Evolutionary conservation across 192 early-diverging fungal species (phyloP).

Genomic region (Linnemannia elongata): DNA sequence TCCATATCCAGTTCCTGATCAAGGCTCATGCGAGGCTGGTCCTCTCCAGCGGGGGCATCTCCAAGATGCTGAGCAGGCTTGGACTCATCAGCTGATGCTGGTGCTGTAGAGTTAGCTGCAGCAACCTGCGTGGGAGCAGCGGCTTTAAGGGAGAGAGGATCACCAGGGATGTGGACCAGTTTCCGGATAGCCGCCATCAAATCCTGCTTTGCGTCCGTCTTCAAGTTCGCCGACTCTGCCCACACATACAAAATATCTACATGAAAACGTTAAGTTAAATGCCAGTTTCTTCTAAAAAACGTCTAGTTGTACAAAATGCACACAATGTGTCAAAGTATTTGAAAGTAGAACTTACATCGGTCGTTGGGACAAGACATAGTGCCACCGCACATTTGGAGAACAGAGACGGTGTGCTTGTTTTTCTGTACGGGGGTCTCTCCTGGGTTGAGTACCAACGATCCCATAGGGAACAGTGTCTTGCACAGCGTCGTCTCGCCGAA

Average conservation of each 20-base stretch:
- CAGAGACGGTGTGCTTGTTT: conserved; percentile 56
- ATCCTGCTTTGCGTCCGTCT: conserved; percentile 38
- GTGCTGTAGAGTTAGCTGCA: background rate
- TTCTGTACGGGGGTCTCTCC: conserved; percentile 49
- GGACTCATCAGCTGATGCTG: background rate
- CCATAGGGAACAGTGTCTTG: conserved; percentile 62
- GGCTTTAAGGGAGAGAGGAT: conserved; percentile 41
- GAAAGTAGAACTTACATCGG: conserved; percentile 37
- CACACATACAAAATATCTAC: conserved; percentile 55
- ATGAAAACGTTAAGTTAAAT: background rate
- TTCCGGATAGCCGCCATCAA: conserved; percentile 51
- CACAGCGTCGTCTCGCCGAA: conserved; percentile 58
- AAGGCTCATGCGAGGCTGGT: conserved; percentile 47
- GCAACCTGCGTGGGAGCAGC: background rate
- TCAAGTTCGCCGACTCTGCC: conserved; percentile 25
- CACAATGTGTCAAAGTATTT: background rate
- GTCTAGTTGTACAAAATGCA: background rate
- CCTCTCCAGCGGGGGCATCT: conserved; percentile 17
- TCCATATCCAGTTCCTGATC: conserved; percentile 58
- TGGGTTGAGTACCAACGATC: conserved; percentile 55
- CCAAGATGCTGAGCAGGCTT: conserved; percentile 22
- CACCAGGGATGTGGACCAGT: conserved; percentile 54
- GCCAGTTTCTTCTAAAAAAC: background rate
- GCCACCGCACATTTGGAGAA: conserved; percentile 56
- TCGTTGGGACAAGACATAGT: conserved; percentile 62